A percentile compares a stretch with the other conserved stretches of the same genome.
Evolutionary conservation across 495 filamentous ascomycete genomes (phyloP).

Genomic region (Tricharina praecox): DNA sequence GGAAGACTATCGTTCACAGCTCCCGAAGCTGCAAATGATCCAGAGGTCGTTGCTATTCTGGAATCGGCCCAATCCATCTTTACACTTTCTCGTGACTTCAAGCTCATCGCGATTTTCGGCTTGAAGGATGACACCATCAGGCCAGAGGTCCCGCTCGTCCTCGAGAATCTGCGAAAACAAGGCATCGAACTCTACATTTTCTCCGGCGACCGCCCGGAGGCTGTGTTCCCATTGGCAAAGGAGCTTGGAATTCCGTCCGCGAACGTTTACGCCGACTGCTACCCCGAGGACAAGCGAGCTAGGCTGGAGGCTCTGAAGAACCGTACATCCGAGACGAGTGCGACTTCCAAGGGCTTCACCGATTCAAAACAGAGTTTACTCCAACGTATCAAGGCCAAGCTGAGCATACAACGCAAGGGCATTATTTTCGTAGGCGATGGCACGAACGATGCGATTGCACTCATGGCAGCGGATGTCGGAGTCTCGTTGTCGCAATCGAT

Average conservation of each 20-base stretch:
- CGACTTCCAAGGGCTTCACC: not conserved
- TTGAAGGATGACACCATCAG: constrained; percentile 42
- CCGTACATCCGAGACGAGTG: not conserved
- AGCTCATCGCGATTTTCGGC: constrained; percentile 40
- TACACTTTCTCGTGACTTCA: constrained; percentile 39
- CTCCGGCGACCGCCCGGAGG: constrained; percentile 49
- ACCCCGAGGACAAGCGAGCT: constrained; percentile 44
- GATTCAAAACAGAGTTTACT: not conserved
- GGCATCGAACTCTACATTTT: constrained; percentile 44
- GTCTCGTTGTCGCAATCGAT: constrained; percentile 39
- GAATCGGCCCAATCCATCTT: constrained; percentile 40
- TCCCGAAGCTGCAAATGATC: constrained; percentile 22
- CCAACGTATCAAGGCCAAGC: not conserved
- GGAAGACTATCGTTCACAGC: constrained; percentile 47
- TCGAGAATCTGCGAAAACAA: constrained; percentile 38
- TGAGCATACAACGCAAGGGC: not conserved
- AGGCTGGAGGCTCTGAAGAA: constrained; percentile 36
- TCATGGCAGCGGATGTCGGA: constrained; percentile 57
- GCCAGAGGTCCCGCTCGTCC: constrained; percentile 34
- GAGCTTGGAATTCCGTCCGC: constrained; percentile 35
- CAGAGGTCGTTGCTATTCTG: constrained; percentile 32
- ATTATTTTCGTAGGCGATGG: constrained; percentile 63
- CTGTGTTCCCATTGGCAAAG: constrained; percentile 39
- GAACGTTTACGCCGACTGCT: constrained; percentile 36
- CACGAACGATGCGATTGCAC: constrained; percentile 62